These are phyloP conservation scores for Paramecium primaurelia DNA, from an alignment of 73 alveolate genomes.

Conservation along the genomic window DNA sequence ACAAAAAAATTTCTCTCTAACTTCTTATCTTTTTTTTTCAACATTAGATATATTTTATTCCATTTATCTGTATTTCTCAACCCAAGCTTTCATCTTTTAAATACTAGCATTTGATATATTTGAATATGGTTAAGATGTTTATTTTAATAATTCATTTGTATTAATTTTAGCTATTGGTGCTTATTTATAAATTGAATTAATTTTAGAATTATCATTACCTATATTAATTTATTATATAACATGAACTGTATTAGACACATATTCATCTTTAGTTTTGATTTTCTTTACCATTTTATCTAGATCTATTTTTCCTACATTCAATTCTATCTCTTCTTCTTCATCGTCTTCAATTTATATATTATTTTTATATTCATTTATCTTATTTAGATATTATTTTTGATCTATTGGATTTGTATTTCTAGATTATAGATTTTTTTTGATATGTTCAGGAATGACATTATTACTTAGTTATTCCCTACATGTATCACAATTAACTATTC, in stretches of 20 bases:
- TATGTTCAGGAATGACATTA: neutral
- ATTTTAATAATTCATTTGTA: neutral
- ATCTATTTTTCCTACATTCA: neutral
- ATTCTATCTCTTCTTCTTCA: neutral
- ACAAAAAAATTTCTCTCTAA: constrained; percentile 2
- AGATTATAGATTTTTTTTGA: neutral
- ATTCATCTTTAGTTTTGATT: neutral
- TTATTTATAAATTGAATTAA: neutral
- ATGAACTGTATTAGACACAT: neutral
- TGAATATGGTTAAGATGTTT: neutral
- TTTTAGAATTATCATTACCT: neutral
- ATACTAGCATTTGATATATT: neutral
- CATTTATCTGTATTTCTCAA: neutral
- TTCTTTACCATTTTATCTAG: constrained; percentile 1
- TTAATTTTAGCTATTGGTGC: neutral
- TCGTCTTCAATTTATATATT: neutral
- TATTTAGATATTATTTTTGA: neutral
- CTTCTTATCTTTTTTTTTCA: constrained; percentile 40
- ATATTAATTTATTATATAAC: neutral
- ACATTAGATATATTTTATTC: neutral
- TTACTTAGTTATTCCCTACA: neutral
- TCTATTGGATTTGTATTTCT: neutral
- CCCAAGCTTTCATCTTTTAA: neutral
- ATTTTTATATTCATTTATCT: neutral
- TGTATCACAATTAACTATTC: neutral